Conservation (phyloP, 1,284 basidiomycete species). For the Cronartium ribicola region DNA sequence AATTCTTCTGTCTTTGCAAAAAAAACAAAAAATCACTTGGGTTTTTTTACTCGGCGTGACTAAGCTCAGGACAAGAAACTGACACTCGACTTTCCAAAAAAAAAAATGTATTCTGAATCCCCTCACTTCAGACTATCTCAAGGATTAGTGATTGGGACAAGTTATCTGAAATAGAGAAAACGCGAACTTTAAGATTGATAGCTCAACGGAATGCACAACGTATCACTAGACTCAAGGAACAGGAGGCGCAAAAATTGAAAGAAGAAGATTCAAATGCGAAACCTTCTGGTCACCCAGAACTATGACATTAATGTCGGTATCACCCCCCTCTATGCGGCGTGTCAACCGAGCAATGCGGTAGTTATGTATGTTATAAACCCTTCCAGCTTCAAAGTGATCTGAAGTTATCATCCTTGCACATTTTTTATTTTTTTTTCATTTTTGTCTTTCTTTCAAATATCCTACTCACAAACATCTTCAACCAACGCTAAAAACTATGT, state of each 20-base stretch:
- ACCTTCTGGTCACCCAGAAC: neutral
- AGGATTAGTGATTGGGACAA: conserved; percentile 41
- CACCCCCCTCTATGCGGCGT: too few relatives aligned
- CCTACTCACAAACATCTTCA: too few relatives aligned
- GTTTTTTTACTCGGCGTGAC: neutral
- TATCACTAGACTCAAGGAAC: conserved; percentile 27
- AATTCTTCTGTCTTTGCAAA: neutral
- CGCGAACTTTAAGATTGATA: conserved; percentile 25
- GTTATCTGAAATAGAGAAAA: conserved; percentile 27
- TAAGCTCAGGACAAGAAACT: too few relatives aligned
- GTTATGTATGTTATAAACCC: neutral
- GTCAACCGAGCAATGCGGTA: neutral
- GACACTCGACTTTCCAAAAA: neutral
- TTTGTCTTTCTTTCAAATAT: too few relatives aligned
- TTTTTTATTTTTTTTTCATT: too few relatives aligned
- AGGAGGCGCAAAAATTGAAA: neutral
- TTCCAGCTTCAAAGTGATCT: neutral
- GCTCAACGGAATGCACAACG: conserved; percentile 27
- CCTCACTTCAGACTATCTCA: conserved; percentile 26
- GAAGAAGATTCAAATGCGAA: conserved; percentile 1
- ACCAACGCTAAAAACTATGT: too few relatives aligned
- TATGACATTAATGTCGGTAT: neutral
- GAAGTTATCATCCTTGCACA: too few relatives aligned
- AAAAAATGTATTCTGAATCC: neutral
- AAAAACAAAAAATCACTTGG: neutral